Conservation (phyloP, 768 basidiomycete genomes). For the Russula brevipes region DNA sequence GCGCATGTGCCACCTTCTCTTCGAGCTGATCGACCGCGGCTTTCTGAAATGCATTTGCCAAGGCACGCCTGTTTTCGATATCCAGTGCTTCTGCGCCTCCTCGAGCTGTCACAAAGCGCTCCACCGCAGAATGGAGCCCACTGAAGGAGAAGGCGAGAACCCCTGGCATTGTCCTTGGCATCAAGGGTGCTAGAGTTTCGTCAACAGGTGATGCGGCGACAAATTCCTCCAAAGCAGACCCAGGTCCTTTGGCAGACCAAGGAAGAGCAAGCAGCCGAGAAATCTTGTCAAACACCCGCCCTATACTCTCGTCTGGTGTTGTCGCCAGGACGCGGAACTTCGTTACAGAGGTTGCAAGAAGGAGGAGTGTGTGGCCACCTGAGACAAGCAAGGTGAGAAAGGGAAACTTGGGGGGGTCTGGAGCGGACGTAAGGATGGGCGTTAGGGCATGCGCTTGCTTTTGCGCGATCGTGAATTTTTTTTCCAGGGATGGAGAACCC, state of each 20-base stretch:
- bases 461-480: slow-evolving; percentile 7
- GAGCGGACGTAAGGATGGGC: slow-evolving; percentile 26
- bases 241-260: slow-evolving; percentile 60
- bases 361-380: slow-evolving; percentile 89
- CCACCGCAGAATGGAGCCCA: slow-evolving; percentile 67
- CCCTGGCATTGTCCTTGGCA: slow-evolving; percentile 45
- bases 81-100: slow-evolving; percentile 41
- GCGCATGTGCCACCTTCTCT: slow-evolving; percentile 59
- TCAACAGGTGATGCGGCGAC: slow-evolving; percentile 37
- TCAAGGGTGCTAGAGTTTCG: slow-evolving; percentile 29
- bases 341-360: slow-evolving; percentile 58
- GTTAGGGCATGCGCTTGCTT: slow-evolving; percentile 83
- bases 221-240: slow-evolving; percentile 76
- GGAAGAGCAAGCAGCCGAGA: slow-evolving; percentile 63
- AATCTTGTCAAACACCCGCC: slow-evolving; percentile 80
- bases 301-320: slow-evolving; percentile 70
- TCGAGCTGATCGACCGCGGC: slow-evolving; percentile 69
- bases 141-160: slow-evolving; percentile 72
- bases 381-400: slow-evolving; percentile 87
- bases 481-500: background rate
- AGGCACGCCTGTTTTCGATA: slow-evolving; percentile 36
- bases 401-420: slow-evolving; percentile 56
- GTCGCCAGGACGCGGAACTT: slow-evolving; percentile 68
- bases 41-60: slow-evolving; percentile 70
- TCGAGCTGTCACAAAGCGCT: slow-evolving; percentile 46